Evolutionary conservation across 2,329 filamentous ascomycete species (phyloP).

Genomic region (Xylariales sp.): DNA sequence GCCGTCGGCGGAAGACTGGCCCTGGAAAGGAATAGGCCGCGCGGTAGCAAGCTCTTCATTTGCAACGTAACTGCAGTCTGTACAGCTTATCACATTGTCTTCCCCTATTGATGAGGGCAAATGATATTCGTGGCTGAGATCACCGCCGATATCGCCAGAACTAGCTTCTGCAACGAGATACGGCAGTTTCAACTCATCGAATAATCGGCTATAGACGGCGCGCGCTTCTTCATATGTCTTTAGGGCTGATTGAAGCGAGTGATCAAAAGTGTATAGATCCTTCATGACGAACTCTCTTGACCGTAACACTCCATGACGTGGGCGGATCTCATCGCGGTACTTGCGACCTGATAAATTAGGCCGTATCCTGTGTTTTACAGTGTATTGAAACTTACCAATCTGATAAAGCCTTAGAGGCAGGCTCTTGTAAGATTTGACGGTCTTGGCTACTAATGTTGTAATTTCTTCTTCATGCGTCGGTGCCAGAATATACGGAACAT

Average conservation of each 20-base stretch:
- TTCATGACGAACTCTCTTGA: constrained; percentile 98
- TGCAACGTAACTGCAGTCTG: constrained; percentile 77
- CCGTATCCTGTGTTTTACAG: no score
- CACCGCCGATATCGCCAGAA: constrained; percentile 96
- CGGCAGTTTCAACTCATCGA: constrained; percentile 84
- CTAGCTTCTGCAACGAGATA: constrained; percentile 89
- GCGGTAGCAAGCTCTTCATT: constrained; percentile 85
- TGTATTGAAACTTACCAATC: constrained; percentile 70
- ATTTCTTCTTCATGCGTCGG: constrained; percentile 99
- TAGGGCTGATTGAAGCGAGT: constrained; percentile 73
- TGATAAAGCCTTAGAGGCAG: constrained; percentile 91
- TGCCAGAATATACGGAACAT: constrained; percentile 78
- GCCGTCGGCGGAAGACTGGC: not conserved
- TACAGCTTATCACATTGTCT: constrained; percentile 83
- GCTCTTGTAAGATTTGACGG: constrained; percentile 84
- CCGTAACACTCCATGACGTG: constrained; percentile 86
- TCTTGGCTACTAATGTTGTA: constrained; percentile 78
- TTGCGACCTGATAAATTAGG: constrained; percentile 73
- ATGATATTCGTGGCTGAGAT: constrained; percentile 94
- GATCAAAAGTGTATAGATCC: constrained; percentile 95
- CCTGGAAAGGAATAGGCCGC: constrained; percentile 30
- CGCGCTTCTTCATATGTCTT: constrained; percentile 82
- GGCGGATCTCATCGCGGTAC: constrained; percentile 91
- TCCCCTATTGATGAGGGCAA: constrained; percentile 83
- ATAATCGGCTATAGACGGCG: constrained; percentile 78